Evolutionary conservation across 352 stramenopile genomes (phyloP).

Genomic region (Phytophthora cactorum): DNA sequence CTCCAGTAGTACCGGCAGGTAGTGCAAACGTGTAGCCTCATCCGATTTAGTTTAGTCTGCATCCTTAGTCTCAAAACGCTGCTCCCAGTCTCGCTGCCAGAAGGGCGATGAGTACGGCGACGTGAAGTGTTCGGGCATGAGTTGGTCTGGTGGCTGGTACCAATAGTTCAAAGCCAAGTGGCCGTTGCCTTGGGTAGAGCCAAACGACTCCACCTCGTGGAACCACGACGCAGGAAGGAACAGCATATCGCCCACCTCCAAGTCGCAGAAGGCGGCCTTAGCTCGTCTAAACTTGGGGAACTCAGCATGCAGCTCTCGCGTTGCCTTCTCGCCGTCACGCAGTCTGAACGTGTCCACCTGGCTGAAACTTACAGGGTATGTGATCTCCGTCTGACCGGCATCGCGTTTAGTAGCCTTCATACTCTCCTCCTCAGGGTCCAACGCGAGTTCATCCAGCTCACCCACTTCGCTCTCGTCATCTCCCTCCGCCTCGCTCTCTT

Average conservation of each 20-base stretch:
- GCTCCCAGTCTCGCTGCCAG: slow-evolving; percentile 72
- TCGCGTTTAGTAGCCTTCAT: slow-evolving; percentile 33
- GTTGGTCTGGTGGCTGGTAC: slow-evolving; percentile 84
- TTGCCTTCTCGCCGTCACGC: slow-evolving; percentile 32
- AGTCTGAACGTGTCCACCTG: slow-evolving; percentile 65
- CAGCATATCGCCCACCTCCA: slow-evolving; percentile 94
- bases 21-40: not conserved
- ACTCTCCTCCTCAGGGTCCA: slow-evolving; percentile 50
- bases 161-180: slow-evolving; percentile 92
- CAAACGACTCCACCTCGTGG: slow-evolving; percentile 95
- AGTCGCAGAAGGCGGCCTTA: slow-evolving; percentile 71
- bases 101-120: slow-evolving; percentile 82
- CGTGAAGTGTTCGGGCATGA: slow-evolving; percentile 48
- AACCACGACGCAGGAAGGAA: slow-evolving; percentile 98
- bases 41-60: slow-evolving; percentile 14
- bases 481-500: slow-evolving; percentile 72
- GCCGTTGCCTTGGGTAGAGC: slow-evolving; percentile 48
- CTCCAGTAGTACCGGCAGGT: no score
- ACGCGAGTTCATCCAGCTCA: slow-evolving; percentile 58
- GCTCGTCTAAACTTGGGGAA: slow-evolving; percentile 68
- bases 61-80: slow-evolving; percentile 38
- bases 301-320: slow-evolving; percentile 44
- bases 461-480: slow-evolving; percentile 48
- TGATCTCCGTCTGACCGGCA: slow-evolving; percentile 57
- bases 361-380: slow-evolving; percentile 80